Evolutionary conservation across 1,139 yeast genomes (phyloP).

Genomic region (Suhomyces bokatorum): DNA sequence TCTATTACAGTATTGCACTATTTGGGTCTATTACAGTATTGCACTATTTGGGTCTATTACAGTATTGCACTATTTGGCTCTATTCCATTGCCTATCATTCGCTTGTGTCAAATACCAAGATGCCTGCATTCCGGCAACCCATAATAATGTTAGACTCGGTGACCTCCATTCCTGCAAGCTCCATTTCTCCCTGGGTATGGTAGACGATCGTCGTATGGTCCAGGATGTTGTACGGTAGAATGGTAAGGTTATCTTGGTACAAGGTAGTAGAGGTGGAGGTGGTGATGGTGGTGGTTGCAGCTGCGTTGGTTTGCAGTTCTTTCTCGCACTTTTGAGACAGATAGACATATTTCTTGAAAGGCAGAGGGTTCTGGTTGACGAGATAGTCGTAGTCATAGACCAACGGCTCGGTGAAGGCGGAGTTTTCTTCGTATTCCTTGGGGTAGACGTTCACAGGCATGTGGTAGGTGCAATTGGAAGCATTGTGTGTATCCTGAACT

Average conservation of each 20-base stretch:
- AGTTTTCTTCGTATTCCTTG: not conserved
- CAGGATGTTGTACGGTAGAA: not conserved
- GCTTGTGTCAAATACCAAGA: constrained; percentile 46
- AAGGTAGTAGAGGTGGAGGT: too few species aligned
- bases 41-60: too few species aligned
- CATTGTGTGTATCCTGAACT: constrained; percentile 9
- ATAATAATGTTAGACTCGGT: constrained; percentile 35
- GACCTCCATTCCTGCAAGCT: constrained; percentile 46
- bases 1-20: too few species aligned
- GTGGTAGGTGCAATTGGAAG: not conserved
- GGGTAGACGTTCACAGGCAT: constrained; percentile 16
- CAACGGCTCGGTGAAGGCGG: constrained; percentile 38
- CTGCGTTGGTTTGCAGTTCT: constrained; percentile 17
- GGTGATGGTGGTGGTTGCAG: too few species aligned
- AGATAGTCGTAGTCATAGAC: constrained; percentile 48
- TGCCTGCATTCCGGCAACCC: constrained; percentile 47
- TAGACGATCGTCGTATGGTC: constrained; percentile 21
- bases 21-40: too few species aligned
- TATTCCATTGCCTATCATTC: too few species aligned
- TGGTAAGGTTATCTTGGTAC: too few species aligned
- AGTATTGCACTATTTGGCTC: too few species aligned
- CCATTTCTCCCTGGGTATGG: constrained; percentile 45
- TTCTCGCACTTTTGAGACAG: constrained; percentile 17
- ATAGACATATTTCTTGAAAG: constrained; percentile 40
- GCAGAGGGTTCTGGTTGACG: constrained; percentile 38